phyloP scores from a whole-genome alignment of 176 grass and related monocot species.

The Pontederia crassipes region DNA sequence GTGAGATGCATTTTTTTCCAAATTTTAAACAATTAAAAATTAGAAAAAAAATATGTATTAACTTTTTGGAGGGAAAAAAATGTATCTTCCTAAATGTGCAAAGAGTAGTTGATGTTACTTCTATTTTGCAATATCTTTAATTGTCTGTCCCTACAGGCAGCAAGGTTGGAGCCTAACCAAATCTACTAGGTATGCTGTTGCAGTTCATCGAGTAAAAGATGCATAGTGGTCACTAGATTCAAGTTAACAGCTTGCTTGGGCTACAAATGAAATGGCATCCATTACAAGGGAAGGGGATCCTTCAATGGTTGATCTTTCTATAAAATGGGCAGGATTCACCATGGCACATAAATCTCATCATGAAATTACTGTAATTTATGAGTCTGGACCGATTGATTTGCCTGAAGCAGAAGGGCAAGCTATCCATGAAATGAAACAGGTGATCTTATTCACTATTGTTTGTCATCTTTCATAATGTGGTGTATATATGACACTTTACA shows the following conservation, averaged over 20 bases:
- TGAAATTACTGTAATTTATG: slow-evolving; percentile 69
- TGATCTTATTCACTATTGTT: slow-evolving; percentile 17
- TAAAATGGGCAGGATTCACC: slow-evolving; percentile 84
- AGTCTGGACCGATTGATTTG: slow-evolving; percentile 37
- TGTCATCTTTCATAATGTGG: too few relatives aligned
- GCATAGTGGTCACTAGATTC: slow-evolving; percentile 58
- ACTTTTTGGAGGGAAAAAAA: too few relatives aligned
- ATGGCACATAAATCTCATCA: slow-evolving; percentile 86
- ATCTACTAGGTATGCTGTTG: slow-evolving; percentile 87
- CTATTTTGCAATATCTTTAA: neutral
- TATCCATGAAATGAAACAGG: slow-evolving; percentile 76
- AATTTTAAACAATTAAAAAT: too few relatives aligned
- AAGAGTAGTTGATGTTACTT: neutral
- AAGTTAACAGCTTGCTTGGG: slow-evolving; percentile 83
- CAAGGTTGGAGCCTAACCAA: slow-evolving; percentile 84
- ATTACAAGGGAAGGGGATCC: slow-evolving; percentile 89
- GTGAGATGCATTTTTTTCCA: too few relatives aligned
- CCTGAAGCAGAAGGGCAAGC: slow-evolving; percentile 67
- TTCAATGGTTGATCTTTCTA: slow-evolving; percentile 69
- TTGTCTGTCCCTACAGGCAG: slow-evolving; percentile 42
- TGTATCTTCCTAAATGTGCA: too few relatives aligned
- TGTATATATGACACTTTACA: too few relatives aligned
- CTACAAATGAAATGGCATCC: slow-evolving; percentile 80
- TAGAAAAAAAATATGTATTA: too few relatives aligned
- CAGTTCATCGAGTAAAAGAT: slow-evolving; percentile 91